Base-by-base conservation (phyloP, 306 rosid species). In the Arachis hypogaea region DNA sequence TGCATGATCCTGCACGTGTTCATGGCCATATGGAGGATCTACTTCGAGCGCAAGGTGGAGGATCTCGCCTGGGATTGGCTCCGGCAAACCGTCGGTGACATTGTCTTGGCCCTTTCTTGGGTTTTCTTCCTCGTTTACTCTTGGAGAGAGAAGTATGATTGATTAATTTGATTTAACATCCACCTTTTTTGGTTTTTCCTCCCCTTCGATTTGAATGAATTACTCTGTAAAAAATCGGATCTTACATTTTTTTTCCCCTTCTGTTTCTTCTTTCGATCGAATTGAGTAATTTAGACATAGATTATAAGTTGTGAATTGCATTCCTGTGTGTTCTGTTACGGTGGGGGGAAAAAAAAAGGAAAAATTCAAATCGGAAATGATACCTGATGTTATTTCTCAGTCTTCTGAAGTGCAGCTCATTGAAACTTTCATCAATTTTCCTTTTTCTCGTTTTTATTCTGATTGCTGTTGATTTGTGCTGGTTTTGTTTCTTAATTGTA, bases 1-100 rank as follows among this genome's bases (percentile, higher is more conserved):
- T 91, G 97, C 56, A 82, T 84, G 38, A 42, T 91, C 7, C 92
- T 93, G 7, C 91, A 91, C 30, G 78, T 91, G 3, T 85, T 85
- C 86, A 85, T 91, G 98, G 97, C 88, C 7, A 45, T 93, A 67
- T 93, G 98, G 98, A 77, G 98, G 75, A 63, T 92, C 60, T 86
- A 79, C 81, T 93, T 93, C 12, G 96, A 91, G 72, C 80, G 98
- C 55, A 81, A 89, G 73, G 97, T 93, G 1, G 96, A 93, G 78
- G 98, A 85, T 67, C 90, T 91, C 12, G 96, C 93, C 5, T 93
- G 96, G 97, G 97, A 93, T 68, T 93, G 96, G 89, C 85, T 93
- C 41, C 80, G 97, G 74, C 97, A 91, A 87, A 93, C 93, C 2
- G 91, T 91, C 47, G 98, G 98, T 14, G 98, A 93, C 47, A 56